A percentile compares a stretch with the other conserved stretches of the same genome.
Evolutionary conservation across 345 rosid genomes (phyloP).

Genomic region (Gossypium herbaceum): DNA sequence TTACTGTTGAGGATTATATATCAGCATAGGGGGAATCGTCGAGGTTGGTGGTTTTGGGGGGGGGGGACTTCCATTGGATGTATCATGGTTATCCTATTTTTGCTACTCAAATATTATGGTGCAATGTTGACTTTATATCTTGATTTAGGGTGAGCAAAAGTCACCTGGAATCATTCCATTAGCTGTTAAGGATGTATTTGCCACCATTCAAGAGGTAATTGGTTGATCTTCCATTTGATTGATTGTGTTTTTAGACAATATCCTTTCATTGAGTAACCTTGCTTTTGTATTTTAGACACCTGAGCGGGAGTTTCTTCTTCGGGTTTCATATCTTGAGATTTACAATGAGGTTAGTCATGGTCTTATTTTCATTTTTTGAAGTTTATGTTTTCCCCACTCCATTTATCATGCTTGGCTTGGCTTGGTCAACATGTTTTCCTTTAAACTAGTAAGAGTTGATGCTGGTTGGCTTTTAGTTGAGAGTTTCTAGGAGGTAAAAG

Average conservation of each 20-base stretch:
- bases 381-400: background rate
- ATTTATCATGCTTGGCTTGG: background rate
- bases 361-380: slow-evolving; percentile 5
- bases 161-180: slow-evolving; percentile 92
- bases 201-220: slow-evolving; percentile 90
- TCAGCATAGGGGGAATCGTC: background rate
- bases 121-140: slow-evolving; percentile 1
- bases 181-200: slow-evolving; percentile 92
- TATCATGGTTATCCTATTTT: slow-evolving; percentile 5
- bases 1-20: background rate
- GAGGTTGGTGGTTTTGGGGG: too few species aligned
- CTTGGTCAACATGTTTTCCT: background rate
- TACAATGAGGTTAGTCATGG: slow-evolving; percentile 74
- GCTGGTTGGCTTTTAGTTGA: slow-evolving; percentile 1
- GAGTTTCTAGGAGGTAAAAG: background rate
- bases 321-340: slow-evolving; percentile 93
- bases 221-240: slow-evolving; percentile 1
- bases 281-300: slow-evolving; percentile 61
- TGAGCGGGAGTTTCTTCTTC: slow-evolving; percentile 87
- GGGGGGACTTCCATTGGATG: slow-evolving; percentile 3
- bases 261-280: slow-evolving; percentile 10
- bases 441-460: slow-evolving; percentile 1
- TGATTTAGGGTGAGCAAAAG: slow-evolving; percentile 86
- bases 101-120: background rate
- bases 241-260: background rate